Conservation (phyloP, 768 basidiomycete genomes). For the Suillus lakei region DNA sequence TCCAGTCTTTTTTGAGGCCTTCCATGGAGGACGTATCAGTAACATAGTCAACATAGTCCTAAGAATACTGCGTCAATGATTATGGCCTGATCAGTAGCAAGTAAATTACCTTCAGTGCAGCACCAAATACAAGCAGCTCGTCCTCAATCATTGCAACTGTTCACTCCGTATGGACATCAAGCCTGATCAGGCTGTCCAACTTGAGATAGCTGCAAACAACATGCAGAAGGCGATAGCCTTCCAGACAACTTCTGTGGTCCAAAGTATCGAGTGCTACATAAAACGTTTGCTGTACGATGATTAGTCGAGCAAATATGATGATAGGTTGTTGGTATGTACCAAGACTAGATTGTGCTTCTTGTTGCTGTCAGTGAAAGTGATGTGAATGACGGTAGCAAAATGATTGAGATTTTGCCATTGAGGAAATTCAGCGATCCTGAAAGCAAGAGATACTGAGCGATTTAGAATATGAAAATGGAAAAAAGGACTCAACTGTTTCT, state of each 20-base stretch:
- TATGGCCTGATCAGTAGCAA: too few species aligned
- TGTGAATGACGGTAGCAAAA: conserved; percentile 11
- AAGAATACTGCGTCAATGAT: too few species aligned
- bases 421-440: background rate
- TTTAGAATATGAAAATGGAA: background rate
- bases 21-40: too few species aligned
- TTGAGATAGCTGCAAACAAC: conserved; percentile 36
- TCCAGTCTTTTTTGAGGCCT: too few species aligned
- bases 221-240: conserved; percentile 31
- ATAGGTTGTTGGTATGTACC: conserved; percentile 22
- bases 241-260: background rate
- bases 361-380: conserved; percentile 36
- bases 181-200: conserved; percentile 30
- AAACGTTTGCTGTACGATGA: conserved; percentile 4
- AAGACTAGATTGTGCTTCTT: conserved; percentile 42
- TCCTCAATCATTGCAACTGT: conserved; percentile 25
- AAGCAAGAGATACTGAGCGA: background rate
- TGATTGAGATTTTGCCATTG: background rate
- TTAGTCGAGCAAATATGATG: background rate
- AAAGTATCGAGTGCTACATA: conserved; percentile 11
- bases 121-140: conserved; percentile 23
- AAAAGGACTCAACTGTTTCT: conserved; percentile 1
- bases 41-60: too few species aligned
- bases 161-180: conserved; percentile 36
- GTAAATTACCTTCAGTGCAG: background rate